Evolutionary conservation across 768 basidiomycete genomes (phyloP), one percentile per base, ranked within the genome.

Genomic region (Cubamyces lactineus): DNA sequence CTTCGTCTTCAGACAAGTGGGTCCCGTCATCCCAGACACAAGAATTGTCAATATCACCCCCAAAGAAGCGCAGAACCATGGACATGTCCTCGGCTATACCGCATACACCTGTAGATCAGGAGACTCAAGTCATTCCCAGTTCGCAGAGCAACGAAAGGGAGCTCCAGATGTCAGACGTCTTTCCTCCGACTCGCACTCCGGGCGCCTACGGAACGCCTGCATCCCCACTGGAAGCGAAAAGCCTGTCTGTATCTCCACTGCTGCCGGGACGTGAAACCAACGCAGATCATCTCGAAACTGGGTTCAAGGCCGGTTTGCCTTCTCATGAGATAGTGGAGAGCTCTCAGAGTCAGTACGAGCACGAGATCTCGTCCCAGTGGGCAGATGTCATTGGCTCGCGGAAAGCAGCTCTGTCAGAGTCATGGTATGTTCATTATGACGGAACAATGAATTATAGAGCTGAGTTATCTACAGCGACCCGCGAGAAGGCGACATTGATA

Each of bases 291-390:
- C 28, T 9, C 28, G 56, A 46, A 28, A 13, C 19, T n/a, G 15
- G 1, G 3, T n/a, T 40, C 4, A 19, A 17, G 11, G 26, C 17
- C 6, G 24, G 30, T 3, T 34, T 40, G 15, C 49, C 57, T 23
- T 24, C 47, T 13, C 54, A 28, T 17, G 57, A 50, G 8, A 42
- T 51, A 12, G 66, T 78, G 7, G 46, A 67, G 28, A 74, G 73
- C 24, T 77, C 77, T 12, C 77, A 77, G 43, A 70, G 67, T 16
- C 76, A 71, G 50, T 68, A 70, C 34, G 76, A 78, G 63, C 57
- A 58, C 42, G 74, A 75, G 28, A 53, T 76, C 19, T 59, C 50
- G 5, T 9, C 69, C 1, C 5, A 13, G 0, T 39, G 30, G 46
- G 53, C 47, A 12, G 42, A 46, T 9, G 11, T n/a, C 23, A 16